Percentiles rank a stretch among this genome's conserved stretches.
phyloP scores from a whole-genome alignment of 345 rosid species.

The Brassica napus region DNA sequence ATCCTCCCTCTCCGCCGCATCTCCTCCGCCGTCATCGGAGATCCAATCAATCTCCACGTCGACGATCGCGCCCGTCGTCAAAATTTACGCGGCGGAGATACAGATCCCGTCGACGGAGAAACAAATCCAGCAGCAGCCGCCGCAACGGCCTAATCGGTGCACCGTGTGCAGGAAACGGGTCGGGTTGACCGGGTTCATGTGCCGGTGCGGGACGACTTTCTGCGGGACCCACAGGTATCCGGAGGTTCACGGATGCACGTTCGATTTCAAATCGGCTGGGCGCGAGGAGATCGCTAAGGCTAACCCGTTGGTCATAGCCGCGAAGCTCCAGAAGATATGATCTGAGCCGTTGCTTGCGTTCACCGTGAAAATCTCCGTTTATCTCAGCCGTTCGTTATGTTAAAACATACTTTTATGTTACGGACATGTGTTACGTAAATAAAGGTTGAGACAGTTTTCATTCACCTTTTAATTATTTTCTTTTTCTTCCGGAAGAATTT shows the following conservation, averaged over 20 bases:
- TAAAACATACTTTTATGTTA: slow-evolving; percentile 12
- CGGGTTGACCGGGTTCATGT: slow-evolving; percentile 53
- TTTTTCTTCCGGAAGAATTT: slow-evolving; percentile 2
- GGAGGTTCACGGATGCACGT: slow-evolving; percentile 51
- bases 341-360: slow-evolving; percentile 23
- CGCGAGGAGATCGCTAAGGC: slow-evolving; percentile 57
- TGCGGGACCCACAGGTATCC: slow-evolving; percentile 59
- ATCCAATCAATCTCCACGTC: slow-evolving; percentile 16
- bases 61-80: slow-evolving; percentile 1
- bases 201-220: slow-evolving; percentile 53
- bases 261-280: slow-evolving; percentile 53
- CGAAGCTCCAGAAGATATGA: slow-evolving; percentile 52
- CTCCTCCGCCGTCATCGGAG: slow-evolving; percentile 33
- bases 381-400: slow-evolving; percentile 34
- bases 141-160: slow-evolving; percentile 48
- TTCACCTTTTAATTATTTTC: slow-evolving; percentile 30
- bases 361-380: not conserved
- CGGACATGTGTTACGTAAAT: slow-evolving; percentile 22
- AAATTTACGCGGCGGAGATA: not conserved
- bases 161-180: slow-evolving; percentile 50
- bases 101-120: slow-evolving; percentile 2
- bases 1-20: slow-evolving; percentile 42
- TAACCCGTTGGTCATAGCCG: slow-evolving; percentile 50
- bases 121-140: not conserved
- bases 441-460: slow-evolving; percentile 24